Evolutionary conservation across 257 asterid genomes (phyloP).

Genomic region (Jasminum sambac): DNA sequence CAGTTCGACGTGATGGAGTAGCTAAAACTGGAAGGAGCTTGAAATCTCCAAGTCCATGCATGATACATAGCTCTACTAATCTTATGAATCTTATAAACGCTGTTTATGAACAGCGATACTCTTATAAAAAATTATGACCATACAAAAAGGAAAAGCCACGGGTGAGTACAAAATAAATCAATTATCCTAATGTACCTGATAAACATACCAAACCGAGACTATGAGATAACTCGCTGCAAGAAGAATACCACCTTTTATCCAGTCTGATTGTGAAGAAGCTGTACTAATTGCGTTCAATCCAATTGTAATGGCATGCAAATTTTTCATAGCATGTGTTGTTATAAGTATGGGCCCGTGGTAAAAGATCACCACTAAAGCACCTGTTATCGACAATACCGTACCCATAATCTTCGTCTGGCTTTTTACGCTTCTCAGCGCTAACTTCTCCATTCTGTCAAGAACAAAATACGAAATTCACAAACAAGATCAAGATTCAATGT

Average conservation of each 20-base stretch:
- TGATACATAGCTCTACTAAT: too few species aligned
- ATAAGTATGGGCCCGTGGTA: conserved; percentile 42
- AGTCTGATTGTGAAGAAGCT: conserved; percentile 20
- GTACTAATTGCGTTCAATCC: background rate
- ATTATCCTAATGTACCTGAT: conserved; percentile 33
- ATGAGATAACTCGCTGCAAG: conserved; percentile 26
- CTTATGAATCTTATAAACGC: too few species aligned
- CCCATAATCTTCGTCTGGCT: conserved; percentile 46
- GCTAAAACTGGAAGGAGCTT: too few species aligned
- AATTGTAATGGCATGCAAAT: background rate
- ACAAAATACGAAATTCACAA: background rate
- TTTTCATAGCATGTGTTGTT: background rate
- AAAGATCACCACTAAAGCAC: conserved; percentile 52
- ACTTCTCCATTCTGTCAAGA: conserved; percentile 43
- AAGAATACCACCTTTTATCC: conserved; percentile 44
- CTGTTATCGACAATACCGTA: conserved; percentile 37
- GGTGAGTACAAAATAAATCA: too few species aligned
- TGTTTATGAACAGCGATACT: too few species aligned
- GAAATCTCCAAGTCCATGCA: too few species aligned
- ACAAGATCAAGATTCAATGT: too few species aligned
- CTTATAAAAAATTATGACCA: too few species aligned
- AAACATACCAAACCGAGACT: conserved; percentile 39
- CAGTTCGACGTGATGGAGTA: too few species aligned
- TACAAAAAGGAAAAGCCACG: too few species aligned
- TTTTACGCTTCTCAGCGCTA: conserved; percentile 28